Percentiles rank a stretch among this genome's conserved stretches.
Evolutionary conservation across 208 protist genomes (phyloP).

Genomic region (Wallacemonas sp.): DNA sequence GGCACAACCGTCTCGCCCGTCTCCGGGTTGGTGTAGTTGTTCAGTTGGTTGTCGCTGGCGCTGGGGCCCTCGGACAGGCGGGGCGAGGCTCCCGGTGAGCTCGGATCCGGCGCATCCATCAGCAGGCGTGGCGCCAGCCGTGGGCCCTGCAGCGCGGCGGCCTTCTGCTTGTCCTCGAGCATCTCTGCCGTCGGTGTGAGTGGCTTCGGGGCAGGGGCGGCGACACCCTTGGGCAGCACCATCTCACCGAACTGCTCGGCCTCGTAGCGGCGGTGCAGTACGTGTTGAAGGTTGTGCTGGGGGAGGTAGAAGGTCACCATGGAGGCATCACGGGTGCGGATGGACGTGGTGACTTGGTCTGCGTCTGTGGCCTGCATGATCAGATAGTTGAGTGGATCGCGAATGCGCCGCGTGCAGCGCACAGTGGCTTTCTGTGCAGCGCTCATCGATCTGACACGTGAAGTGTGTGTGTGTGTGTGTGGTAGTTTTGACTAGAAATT

Average conservation of each 20-base stretch:
- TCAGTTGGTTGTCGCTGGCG: conserved; percentile 33
- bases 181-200: conserved; percentile 44
- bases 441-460: conserved; percentile 1
- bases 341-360: conserved; percentile 63
- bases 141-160: conserved; percentile 26
- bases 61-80: neutral
- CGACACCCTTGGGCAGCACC: conserved; percentile 40
- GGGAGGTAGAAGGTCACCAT: conserved; percentile 84
- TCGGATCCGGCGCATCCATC: conserved; percentile 32
- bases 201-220: conserved; percentile 29
- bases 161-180: conserved; percentile 25
- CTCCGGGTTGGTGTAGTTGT: conserved; percentile 40
- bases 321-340: conserved; percentile 66
- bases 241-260: conserved; percentile 84
- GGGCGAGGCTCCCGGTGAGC: conserved; percentile 11
- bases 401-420: conserved; percentile 80
- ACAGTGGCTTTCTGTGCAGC: conserved; percentile 27
- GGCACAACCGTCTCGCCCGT: conserved; percentile 48
- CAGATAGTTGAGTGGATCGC: conserved; percentile 76
- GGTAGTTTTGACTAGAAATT: too few relatives aligned
- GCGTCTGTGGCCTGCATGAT: conserved; percentile 78
- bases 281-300: conserved; percentile 60
- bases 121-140: conserved; percentile 25
- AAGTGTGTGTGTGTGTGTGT: too few relatives aligned
- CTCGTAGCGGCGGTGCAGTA: conserved; percentile 77